Evolutionary conservation across 495 filamentous ascomycete genomes (phyloP), one percentile per base, ranked within the genome.

Genomic region (Immersiella caudata): DNA sequence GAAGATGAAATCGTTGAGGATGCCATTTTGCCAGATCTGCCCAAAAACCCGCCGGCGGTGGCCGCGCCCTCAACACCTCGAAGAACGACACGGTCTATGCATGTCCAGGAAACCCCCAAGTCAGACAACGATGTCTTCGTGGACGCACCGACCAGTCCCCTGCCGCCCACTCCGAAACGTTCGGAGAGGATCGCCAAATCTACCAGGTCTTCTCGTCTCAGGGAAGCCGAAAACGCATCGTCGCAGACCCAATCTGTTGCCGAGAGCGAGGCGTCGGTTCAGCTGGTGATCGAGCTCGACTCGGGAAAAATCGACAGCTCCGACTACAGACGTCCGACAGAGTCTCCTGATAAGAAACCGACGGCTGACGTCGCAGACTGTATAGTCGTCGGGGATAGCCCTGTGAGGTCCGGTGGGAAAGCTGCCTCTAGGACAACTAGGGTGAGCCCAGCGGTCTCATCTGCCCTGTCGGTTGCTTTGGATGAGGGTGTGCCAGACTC

Each of bases 251-350:
- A 67, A 1, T 84, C 82, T 16, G 80, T 80, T 29, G 77, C 75
- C 21, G 61, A 80, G 29, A 80, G 75, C 59, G 80, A 85, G 24
- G 72, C 70, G 52, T 73, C 84, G 5, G 62, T 82, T 22, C 73
- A 80, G 62, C 67, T 85, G 8, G 79, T 82, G 5, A 78, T 79
- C 46, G 81, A 83, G 54, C 63, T 82, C 14, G 83, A 84, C 55
- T 72, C 77, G 12, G 73, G 68, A 3, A 76, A 76, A 36, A 68
- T 71, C 40, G 68, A 73, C 18, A 68, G 65, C 36, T 60, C 49
- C 26, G 64, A 70, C 36, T 70, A 71, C 61, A 20, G 36, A n/a
- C 68, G 59, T 4, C 64, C 70, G 16, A 60, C 68, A 21, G 59
- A 59, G 21, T 63, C 80, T 36, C n/a, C 74, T 62, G 60, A 68